Evolutionary conservation across 106 monocot genomes (phyloP).

Genomic region (Dioscorea alata): DNA sequence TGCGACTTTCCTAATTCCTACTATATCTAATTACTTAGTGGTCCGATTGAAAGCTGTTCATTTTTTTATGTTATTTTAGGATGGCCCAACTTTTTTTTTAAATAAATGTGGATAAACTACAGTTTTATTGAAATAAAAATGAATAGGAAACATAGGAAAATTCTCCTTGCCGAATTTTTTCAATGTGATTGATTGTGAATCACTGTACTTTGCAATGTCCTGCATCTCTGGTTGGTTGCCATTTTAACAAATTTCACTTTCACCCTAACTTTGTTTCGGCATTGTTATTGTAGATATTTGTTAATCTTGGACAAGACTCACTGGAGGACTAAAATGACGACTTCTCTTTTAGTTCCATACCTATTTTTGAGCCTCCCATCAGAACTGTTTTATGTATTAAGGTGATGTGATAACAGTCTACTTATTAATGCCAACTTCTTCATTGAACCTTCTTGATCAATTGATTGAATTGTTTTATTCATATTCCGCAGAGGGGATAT

Average conservation of each 20-base stretch:
- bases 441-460: neutral
- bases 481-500: slow-evolving; percentile 65
- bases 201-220: neutral
- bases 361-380: neutral
- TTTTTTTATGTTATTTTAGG: too few species aligned
- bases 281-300: neutral
- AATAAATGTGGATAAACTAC: too few species aligned
- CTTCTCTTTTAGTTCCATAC: neutral
- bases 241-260: neutral
- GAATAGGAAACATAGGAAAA: too few species aligned
- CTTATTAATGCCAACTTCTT: neutral
- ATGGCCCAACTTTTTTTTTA: too few species aligned
- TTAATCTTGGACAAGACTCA: neutral
- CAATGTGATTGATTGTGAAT: too few species aligned
- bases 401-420: slow-evolving; percentile 23
- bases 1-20: too few species aligned
- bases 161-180: too few species aligned
- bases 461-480: neutral
- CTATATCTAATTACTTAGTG: too few species aligned
- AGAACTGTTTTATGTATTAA: slow-evolving; percentile 46
- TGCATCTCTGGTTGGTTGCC: neutral
- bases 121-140: too few species aligned
- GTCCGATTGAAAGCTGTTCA: too few species aligned
- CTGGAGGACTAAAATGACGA: neutral
- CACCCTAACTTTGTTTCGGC: neutral